Percentiles rank a stretch among this genome's conserved stretches.
phyloP scores from a whole-genome alignment of 495 filamentous ascomycete genomes.

The Cudoniella acicularis region DNA sequence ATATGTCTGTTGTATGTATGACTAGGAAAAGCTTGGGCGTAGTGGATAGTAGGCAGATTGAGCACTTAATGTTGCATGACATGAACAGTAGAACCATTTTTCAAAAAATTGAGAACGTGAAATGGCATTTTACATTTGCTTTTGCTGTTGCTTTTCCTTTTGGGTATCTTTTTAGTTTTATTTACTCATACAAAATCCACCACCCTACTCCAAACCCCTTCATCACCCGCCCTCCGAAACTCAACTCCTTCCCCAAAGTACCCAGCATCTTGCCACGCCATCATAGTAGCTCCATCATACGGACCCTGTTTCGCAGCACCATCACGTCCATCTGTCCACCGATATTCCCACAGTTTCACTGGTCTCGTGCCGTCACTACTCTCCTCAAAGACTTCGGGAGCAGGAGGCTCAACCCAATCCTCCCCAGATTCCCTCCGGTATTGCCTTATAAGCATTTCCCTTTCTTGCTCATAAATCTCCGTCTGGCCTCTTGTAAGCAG shows the following conservation, averaged over 20 bases:
- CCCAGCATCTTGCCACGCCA: constrained; percentile 80
- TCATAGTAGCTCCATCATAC: constrained; percentile 81
- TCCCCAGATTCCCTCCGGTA: constrained; percentile 87
- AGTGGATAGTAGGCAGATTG: neutral
- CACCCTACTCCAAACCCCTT: constrained; percentile 55
- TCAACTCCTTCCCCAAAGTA: constrained; percentile 95
- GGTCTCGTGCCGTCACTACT: constrained; percentile 15
- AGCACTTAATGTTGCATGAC: neutral
- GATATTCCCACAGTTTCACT: constrained; percentile 75
- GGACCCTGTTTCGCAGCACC: constrained; percentile 76
- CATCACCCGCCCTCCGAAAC: constrained; percentile 63
- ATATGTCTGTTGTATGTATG: constrained; percentile 2
- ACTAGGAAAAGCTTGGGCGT: constrained; percentile 10
- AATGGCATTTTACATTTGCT: neutral
- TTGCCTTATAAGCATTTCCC: constrained; percentile 79
- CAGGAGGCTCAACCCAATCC: constrained; percentile 70
- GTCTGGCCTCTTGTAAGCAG: constrained; percentile 75
- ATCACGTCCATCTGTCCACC: constrained; percentile 88
- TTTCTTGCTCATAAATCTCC: constrained; percentile 84
- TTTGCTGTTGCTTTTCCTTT: constrained; percentile 7
- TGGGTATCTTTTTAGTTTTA: constrained; percentile 12
- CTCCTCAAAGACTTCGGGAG: constrained; percentile 12
- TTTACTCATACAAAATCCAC: constrained; percentile 54
- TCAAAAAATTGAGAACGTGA: neutral
- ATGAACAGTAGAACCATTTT: neutral